phyloP scores from a whole-genome alignment of 306 rosid species.

The Lagenaria siceraria region DNA sequence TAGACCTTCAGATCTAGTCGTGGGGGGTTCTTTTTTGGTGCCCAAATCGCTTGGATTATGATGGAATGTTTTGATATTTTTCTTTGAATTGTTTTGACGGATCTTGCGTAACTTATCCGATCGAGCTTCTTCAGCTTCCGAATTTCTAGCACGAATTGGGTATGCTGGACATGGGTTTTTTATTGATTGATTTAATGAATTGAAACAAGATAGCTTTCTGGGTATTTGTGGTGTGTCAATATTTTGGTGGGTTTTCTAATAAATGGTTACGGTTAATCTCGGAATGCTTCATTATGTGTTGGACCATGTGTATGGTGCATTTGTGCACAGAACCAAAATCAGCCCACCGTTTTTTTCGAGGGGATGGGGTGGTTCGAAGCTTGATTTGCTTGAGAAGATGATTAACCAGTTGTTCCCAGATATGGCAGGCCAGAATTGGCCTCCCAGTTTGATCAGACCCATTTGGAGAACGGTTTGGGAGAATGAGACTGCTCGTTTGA shows the following conservation, averaged over 20 bases:
- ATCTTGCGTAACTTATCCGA: background rate
- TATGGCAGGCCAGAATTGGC: slow-evolving; percentile 49
- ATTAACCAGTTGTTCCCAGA: slow-evolving; percentile 67
- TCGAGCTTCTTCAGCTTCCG: background rate
- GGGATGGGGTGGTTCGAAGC: slow-evolving; percentile 93
- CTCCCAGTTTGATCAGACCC: slow-evolving; percentile 54
- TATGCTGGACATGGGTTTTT: background rate
- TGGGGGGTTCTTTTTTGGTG: background rate
- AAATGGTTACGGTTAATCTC: slow-evolving; percentile 70
- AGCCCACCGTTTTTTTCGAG: slow-evolving; percentile 74
- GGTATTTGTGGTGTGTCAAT: slow-evolving; percentile 5
- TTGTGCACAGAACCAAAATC: slow-evolving; percentile 71
- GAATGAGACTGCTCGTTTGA: slow-evolving; percentile 50
- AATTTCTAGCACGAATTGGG: background rate
- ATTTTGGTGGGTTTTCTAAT: background rate
- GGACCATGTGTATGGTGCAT: slow-evolving; percentile 88
- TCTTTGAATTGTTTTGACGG: background rate
- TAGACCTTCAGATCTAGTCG: background rate
- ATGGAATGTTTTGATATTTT: background rate
- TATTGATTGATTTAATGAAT: background rate
- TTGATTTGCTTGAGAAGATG: slow-evolving; percentile 68
- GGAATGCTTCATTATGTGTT: slow-evolving; percentile 84
- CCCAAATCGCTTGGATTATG: background rate
- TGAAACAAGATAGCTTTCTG: background rate
- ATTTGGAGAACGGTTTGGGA: slow-evolving; percentile 82